Base-by-base conservation (phyloP, 2,329 filamentous ascomycete genomes). In the Pseudogymnoascus sp. region DNA sequence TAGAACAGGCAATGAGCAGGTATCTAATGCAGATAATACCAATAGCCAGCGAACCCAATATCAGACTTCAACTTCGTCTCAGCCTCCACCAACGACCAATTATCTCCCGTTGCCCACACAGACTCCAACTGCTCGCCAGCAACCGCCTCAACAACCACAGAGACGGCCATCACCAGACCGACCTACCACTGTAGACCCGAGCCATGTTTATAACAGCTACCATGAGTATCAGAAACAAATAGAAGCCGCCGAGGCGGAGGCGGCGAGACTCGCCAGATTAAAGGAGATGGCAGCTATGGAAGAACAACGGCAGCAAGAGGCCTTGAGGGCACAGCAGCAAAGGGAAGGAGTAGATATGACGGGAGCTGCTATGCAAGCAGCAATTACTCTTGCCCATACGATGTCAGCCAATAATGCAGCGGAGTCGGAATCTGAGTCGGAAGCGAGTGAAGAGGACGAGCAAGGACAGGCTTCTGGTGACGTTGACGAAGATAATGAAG, bases 211-310 rank as follows among this genome's bases (percentile, higher is more conserved):
- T 44, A 58, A 61, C 58, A 29, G 35, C 17, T 61, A 63, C 31
- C 62, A 63, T 15, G 62, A 61, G 33, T 62, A 54, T 36, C 62
- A 61, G 47, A 61, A 61, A 31, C 59, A 63, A 37, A 37, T 61
- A 26, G 41, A 40, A 15, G 44, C 41, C 3, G 58, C 15, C 41
- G 58, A 59, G 26, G 36, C 58, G n/a, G 58, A 60, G 13, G 58
- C 21, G 15, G 37, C 35, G 15, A 13, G 36, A 10, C 58, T 41
- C 10, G 58, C 58, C 39, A 31, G 29, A 33, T n/a, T 39, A 17
- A 60, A 50, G 21, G 37, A 37, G 54, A 31, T n/a, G 26, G 44
- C 24, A 31, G 44, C 26, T 31, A 5, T 15, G 4, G 26, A 50
- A 15, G 44, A 50, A 31, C 44, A 17, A 31, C 44, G 13, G n/a